These are phyloP conservation scores for Agastache rugosa DNA, from an alignment of 257 asterid species.

Conservation along the genomic window DNA sequence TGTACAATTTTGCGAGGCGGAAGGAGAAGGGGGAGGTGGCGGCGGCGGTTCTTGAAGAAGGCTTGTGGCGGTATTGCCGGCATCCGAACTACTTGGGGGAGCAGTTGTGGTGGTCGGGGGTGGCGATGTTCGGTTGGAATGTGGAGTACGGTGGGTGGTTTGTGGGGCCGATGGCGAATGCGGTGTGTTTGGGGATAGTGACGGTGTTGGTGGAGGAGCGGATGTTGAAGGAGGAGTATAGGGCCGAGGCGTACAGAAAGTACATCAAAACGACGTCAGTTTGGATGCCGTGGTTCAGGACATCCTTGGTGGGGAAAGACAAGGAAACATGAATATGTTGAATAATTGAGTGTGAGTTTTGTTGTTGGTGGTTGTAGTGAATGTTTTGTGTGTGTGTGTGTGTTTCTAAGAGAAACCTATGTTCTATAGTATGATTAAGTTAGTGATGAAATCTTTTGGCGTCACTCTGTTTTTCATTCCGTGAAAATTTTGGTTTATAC, in stretches of 20 bases:
- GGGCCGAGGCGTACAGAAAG: conserved; percentile 71
- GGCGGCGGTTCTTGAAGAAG: conserved; percentile 69
- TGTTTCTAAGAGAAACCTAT: conserved; percentile 19
- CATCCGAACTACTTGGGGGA: conserved; percentile 95
- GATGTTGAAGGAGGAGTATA: conserved; percentile 71
- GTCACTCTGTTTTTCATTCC: no score
- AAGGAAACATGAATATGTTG: conserved; percentile 34
- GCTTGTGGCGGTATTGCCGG: conserved; percentile 77
- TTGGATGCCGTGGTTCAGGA: conserved; percentile 89
- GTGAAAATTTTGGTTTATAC: no score
- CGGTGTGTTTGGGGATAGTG: conserved; percentile 78
- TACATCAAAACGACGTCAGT: conserved; percentile 78
- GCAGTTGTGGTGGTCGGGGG: conserved; percentile 98
- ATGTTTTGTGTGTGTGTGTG: neutral
- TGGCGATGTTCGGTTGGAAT: conserved; percentile 70
- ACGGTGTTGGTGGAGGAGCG: conserved; percentile 82
- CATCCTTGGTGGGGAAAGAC: conserved; percentile 33
- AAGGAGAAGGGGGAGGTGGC: conserved; percentile 53
- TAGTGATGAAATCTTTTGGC: no score
- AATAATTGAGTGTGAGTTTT: neutral
- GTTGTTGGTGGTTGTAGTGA: no score
- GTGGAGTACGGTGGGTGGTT: conserved; percentile 60
- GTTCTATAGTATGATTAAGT: no score
- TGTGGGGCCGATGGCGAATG: conserved; percentile 68
- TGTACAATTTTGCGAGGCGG: conserved; percentile 57